These are phyloP conservation scores for Colletotrichum lindemuthianum DNA, from an alignment of 2,329 filamentous ascomycete species.

Conservation along the genomic window DNA sequence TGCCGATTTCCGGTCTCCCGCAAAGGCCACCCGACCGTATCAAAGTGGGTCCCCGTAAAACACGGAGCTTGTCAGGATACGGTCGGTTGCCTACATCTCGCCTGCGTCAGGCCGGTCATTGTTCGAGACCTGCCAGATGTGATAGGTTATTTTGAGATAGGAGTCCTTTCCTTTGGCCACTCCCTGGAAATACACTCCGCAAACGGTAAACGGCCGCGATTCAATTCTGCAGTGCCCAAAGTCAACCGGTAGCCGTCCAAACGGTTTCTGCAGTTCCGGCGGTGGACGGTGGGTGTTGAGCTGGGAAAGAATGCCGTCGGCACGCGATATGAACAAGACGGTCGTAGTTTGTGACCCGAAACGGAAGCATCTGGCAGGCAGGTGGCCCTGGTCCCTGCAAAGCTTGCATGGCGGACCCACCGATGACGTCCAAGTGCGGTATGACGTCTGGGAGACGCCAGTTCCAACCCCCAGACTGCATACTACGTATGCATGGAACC, in stretches of 20 bases:
- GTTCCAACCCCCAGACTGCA: slow-evolving; percentile 32
- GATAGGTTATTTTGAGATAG: neutral
- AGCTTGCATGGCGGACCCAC: slow-evolving; percentile 24
- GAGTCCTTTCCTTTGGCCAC: neutral
- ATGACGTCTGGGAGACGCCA: slow-evolving; percentile 30
- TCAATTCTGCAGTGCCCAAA: neutral
- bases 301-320: slow-evolving; percentile 12
- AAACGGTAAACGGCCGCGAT: neutral
- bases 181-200: no score
- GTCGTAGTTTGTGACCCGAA: slow-evolving; percentile 17
- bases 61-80: slow-evolving; percentile 25
- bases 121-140: no score
- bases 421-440: slow-evolving; percentile 33
- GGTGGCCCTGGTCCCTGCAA: slow-evolving; percentile 29
- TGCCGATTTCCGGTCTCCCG: slow-evolving; percentile 28
- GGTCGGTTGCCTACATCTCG: neutral
- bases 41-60: slow-evolving; percentile 28
- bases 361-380: slow-evolving; percentile 22
- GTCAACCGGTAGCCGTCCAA: no score
- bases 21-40: slow-evolving; percentile 16
- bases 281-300: neutral
- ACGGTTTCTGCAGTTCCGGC: neutral
- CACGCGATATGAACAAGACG: neutral
- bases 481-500: slow-evolving; percentile 17
- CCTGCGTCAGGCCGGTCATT: no score